Percentiles rank a stretch among this genome's conserved stretches.
phyloP scores from a whole-genome alignment of 352 stramenopile genomes.

The Pythium aristosporum region DNA sequence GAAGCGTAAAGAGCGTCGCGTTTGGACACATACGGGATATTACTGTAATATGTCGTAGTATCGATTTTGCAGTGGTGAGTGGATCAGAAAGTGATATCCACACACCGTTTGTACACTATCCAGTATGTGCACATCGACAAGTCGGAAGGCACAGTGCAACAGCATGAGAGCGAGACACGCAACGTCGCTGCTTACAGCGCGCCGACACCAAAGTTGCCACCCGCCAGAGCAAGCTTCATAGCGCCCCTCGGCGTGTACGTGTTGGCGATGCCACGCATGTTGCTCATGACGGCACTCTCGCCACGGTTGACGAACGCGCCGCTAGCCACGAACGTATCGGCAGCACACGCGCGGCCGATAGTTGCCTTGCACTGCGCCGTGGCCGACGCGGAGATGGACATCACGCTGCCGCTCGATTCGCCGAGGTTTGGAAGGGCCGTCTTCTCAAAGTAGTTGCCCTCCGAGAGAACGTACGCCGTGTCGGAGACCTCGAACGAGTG shows the following conservation, averaged over 20 bases:
- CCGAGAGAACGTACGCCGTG: conserved; percentile 35
- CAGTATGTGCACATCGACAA: too few species aligned
- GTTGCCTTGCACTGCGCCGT: conserved; percentile 23
- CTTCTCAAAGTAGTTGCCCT: conserved; percentile 50
- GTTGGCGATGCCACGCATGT: conserved; percentile 12
- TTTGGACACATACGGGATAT: too few species aligned
- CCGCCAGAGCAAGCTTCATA: not conserved
- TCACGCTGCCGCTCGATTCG: conserved; percentile 15
- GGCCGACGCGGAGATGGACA: conserved; percentile 15
- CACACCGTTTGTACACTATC: too few species aligned
- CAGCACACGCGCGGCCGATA: conserved; percentile 29
- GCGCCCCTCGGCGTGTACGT: not conserved
- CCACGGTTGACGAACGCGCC: conserved; percentile 6
- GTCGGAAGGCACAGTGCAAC: too few species aligned
- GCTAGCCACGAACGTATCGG: conserved; percentile 31
- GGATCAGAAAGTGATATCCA: too few species aligned
- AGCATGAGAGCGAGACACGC: too few species aligned
- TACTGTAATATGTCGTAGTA: too few species aligned
- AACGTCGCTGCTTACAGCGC: not conserved
- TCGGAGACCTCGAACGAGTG: conserved; percentile 37
- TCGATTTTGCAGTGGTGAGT: too few species aligned
- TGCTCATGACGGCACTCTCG: conserved; percentile 1
- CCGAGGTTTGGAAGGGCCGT: conserved; percentile 24
- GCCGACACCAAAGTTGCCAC: conserved; percentile 18
- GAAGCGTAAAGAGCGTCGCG: too few species aligned